Evolutionary conservation across 2,329 filamentous ascomycete species (phyloP), one percentile per base, ranked within the genome.

Genomic region (Dryadomyces quercus-mongolicae): DNA sequence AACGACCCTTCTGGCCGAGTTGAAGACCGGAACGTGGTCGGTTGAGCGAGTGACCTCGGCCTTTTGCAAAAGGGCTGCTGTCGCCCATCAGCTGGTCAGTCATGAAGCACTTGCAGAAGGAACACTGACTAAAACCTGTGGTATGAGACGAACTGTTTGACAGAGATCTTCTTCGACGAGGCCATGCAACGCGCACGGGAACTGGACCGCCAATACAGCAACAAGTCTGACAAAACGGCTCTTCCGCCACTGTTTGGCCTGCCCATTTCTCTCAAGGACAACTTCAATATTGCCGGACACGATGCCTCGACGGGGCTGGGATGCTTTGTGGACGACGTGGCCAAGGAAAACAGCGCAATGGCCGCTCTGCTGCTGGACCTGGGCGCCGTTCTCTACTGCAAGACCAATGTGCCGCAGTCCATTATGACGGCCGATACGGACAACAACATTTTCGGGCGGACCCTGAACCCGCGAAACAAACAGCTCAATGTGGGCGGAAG

Each of bases 391-490:
- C 16, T 51, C 8, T 51, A 34, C n/a, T n/a, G 15, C 40, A 44
- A 45, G 36, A 51, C 49, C 21, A 51, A n/a, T 20, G 5, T 44
- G 38, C 49, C 49, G 7, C 21, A 31, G 16, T n/a, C 49, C 21
- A 16, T 44, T 21, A 51, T 51, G 49, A 22, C 16, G 51, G 75
- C 79, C 7, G 82, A 86, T 62, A 77, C 73, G 1, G 77, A 82
- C 13, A 85, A 85, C 66, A 82, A 84, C 59, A 71, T 78, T 2
- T 79, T 80, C 59, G 83, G 82, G 5, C 72, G 80, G 5, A 82
- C 80, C 0, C 64, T 80, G 18, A 85, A 84, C 61, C 83, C 84
- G 0, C 66, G 68, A 5, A 84, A 84, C 61, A 73, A 77, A 21
- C 67, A 66, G 3, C 69, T 80, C 2, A 84, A 81, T 0, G 75